Evolutionary conservation across 805 yeast species (phyloP).

Genomic region (Saccharomycopsis sp.): DNA sequence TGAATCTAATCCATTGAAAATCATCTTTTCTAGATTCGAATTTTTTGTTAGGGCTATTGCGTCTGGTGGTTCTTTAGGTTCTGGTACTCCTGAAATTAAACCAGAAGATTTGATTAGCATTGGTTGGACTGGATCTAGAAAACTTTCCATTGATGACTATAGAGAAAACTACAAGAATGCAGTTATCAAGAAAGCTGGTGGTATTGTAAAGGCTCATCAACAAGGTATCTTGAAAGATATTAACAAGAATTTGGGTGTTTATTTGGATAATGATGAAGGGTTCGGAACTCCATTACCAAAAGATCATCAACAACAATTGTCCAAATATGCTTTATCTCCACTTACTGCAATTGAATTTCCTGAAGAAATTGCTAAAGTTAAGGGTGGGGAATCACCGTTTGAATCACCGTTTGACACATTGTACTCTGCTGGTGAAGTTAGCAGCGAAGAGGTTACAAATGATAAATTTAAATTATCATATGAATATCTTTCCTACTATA

Average conservation of each 20-base stretch:
- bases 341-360: slow-evolving; percentile 33
- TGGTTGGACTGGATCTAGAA: slow-evolving; percentile 95
- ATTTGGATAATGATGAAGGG: slow-evolving; percentile 77
- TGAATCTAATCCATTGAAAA: slow-evolving; percentile 36
- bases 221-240: slow-evolving; percentile 60
- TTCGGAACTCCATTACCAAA: slow-evolving; percentile 50
- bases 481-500: slow-evolving; percentile 39
- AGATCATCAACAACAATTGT: slow-evolving; percentile 24
- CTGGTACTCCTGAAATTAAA: too few relatives aligned
- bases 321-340: slow-evolving; percentile 11
- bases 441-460: background rate
- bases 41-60: slow-evolving; percentile 5
- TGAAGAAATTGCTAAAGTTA: slow-evolving; percentile 2
- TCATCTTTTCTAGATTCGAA: slow-evolving; percentile 22
- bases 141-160: slow-evolving; percentile 64
- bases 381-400: slow-evolving; percentile 28
- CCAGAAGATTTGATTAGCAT: slow-evolving; percentile 43
- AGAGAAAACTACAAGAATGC: slow-evolving; percentile 59
- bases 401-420: too few relatives aligned
- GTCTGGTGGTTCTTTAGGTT: slow-evolving; percentile 25
- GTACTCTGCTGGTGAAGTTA: slow-evolving; percentile 1
- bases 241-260: slow-evolving; percentile 48
- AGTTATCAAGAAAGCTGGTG: slow-evolving; percentile 62
- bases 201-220: slow-evolving; percentile 68
- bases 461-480: slow-evolving; percentile 46